Conservation (phyloP, 805 yeast genomes). For the Kluyveromyces nonfermentans region DNA sequence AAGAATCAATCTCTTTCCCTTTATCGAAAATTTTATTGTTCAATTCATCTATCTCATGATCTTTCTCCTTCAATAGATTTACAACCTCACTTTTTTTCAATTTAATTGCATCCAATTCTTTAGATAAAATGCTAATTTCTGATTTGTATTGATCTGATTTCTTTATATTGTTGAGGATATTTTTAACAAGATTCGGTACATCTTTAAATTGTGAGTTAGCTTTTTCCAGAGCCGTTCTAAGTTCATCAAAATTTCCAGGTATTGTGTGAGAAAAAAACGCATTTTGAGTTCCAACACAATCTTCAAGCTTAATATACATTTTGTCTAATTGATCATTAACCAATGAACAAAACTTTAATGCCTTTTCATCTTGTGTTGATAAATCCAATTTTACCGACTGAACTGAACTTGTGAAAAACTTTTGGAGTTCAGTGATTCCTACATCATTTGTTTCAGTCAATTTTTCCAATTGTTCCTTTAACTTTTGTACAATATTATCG, state of each 20-base stretch:
- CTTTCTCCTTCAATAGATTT: slow-evolving; percentile 5
- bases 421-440: not conserved
- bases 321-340: slow-evolving; percentile 7
- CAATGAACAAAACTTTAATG: not conserved
- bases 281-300: not conserved
- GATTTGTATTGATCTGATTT: slow-evolving; percentile 11
- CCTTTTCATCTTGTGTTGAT: not conserved
- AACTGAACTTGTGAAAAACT: not conserved
- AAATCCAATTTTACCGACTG: slow-evolving; percentile 2
- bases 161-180: not conserved
- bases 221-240: not conserved
- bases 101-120: slow-evolving; percentile 13
- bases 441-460: not conserved
- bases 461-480: not conserved
- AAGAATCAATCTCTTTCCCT: slow-evolving; percentile 4
- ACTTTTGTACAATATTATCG: not conserved
- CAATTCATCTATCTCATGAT: slow-evolving; percentile 11
- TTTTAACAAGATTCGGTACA: not conserved
- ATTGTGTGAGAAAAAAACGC: not conserved
- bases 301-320: slow-evolving; percentile 3
- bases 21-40: slow-evolving; percentile 10
- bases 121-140: slow-evolving; percentile 12
- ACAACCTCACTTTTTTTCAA: slow-evolving; percentile 20
- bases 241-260: not conserved
- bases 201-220: not conserved